Percentiles rank a stretch among this genome's conserved stretches.
Conservation (phyloP, 257 asterid genomes). For the Nicotiana undulata region DNA sequence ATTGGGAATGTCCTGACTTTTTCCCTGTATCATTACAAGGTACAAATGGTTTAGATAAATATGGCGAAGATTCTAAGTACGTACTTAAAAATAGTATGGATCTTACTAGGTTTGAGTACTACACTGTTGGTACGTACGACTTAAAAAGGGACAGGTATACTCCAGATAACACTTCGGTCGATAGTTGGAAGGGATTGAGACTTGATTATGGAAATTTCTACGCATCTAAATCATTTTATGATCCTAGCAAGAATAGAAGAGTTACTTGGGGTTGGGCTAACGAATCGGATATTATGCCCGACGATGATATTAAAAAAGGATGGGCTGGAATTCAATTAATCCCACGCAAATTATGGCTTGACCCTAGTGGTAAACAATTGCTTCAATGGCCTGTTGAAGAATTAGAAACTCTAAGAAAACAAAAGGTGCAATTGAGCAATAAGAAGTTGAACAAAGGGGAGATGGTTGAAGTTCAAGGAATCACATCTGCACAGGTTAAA, state of each 20-base stretch:
- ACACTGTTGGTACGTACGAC: conserved; percentile 34
- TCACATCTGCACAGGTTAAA: conserved; percentile 36
- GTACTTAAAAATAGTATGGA: conserved; percentile 40
- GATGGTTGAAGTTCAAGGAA: conserved; percentile 25
- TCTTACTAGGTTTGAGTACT: conserved; percentile 34
- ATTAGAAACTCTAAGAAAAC: conserved; percentile 28
- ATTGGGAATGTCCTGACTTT: conserved; percentile 53
- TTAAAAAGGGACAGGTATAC: conserved; percentile 16
- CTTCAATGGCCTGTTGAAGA: conserved; percentile 50
- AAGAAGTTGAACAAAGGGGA: conserved; percentile 19
- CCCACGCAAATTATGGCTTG: conserved; percentile 36
- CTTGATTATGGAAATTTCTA: conserved; percentile 45
- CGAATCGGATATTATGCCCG: conserved; percentile 24
- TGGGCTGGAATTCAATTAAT: conserved; percentile 54
- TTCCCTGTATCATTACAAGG: conserved; percentile 26
- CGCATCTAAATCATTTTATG: conserved; percentile 48
- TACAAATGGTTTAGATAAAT: conserved; percentile 20
- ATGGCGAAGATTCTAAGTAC: conserved; percentile 10
- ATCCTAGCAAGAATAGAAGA: conserved; percentile 30
- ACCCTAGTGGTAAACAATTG: conserved; percentile 40
- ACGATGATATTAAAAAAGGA: conserved; percentile 27
- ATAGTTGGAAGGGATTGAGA: conserved; percentile 40
- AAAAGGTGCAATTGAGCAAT: conserved; percentile 13
- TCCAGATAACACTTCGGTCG: conserved; percentile 29
- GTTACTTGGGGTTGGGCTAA: conserved; percentile 50